Base-by-base conservation (phyloP, 768 basidiomycete genomes). In the Lentinula sp. region DNA sequence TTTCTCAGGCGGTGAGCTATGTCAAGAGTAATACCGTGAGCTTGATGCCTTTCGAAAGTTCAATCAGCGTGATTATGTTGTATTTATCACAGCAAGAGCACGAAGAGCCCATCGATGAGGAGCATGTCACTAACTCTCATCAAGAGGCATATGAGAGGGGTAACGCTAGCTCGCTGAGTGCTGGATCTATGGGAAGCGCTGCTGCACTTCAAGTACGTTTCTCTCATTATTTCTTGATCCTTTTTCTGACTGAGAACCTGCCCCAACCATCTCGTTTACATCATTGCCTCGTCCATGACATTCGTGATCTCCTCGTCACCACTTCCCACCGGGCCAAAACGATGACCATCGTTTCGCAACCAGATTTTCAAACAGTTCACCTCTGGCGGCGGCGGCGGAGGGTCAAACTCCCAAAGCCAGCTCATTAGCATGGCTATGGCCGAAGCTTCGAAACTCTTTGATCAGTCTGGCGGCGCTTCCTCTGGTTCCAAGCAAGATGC, bases 401-500 rank as follows among this genome's bases (percentile, higher is more conserved):
- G 74, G 5, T 75, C 78, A 50, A 39, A 13, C 37, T 78, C 77
- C 54, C 78, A 81, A 70, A 84, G 84, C 42, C 71, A 95, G 71
- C 75, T 95, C 62, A 86, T 96, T 73, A 88, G 89, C 67, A 72
- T 93, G 71, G 93, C 94, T 4, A 93, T 96, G 91, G 83, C 84
- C 0, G 88, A 95, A 65, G 89, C 86, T 0, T 75, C 81, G 15
- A 88, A 91, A 69, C 73, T 92, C 53, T 89, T 94, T 65, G 90
- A 92, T 66, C 74, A 80, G 64, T 78, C 82, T 28, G 88, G 88
- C 18, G 84, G 85, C 7, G 80, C 83, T 3, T 75, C 84, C 4
- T 80, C 82, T 10, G 86, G 87, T 9, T 80, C 80, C 69, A 91
- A 91, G 74, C 93, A 95, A 67, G 91, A 93, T 67, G 87, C 86